A percentile compares a stretch with the other conserved stretches of the same genome.
These are phyloP conservation scores for Fusarium protoensiforme DNA, from an alignment of 2,329 filamentous ascomycete genomes.

Conservation along the genomic window DNA sequence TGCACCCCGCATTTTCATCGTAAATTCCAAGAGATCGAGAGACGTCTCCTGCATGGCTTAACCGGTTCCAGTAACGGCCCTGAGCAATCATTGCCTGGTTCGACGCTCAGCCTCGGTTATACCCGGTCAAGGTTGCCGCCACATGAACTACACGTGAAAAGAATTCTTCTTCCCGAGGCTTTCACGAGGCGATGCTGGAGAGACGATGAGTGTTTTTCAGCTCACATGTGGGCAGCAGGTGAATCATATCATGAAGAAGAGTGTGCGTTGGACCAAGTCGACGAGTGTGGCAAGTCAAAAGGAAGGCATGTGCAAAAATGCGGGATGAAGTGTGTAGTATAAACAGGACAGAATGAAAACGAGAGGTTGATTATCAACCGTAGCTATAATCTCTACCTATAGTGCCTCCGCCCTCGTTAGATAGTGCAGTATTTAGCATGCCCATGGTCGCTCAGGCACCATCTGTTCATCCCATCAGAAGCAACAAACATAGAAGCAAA, in stretches of 20 bases:
- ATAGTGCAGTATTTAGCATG: neutral
- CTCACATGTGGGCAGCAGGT: neutral
- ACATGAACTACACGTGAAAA: neutral
- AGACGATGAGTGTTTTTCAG: neutral
- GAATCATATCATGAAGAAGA: neutral
- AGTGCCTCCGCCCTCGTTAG: neutral
- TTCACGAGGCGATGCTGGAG: neutral
- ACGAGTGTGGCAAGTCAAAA: too few species aligned
- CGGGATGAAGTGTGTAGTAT: neutral
- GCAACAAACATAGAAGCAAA: neutral
- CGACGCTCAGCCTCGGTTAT: neutral
- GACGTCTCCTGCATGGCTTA: neutral
- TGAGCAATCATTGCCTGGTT: neutral
- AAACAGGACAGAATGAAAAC: neutral
- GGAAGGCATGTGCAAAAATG: neutral
- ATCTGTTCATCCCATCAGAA: neutral
- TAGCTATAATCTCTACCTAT: neutral
- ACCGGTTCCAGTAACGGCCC: neutral
- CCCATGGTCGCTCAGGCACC: neutral
- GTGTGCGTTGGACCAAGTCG: neutral
- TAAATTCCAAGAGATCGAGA: neutral
- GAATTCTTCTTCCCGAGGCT: neutral
- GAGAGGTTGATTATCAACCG: neutral
- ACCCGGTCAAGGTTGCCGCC: neutral
- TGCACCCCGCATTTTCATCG: conserved; percentile 9